phyloP scores from a whole-genome alignment of 305 asterid genomes.

The Striga hermonthica region DNA sequence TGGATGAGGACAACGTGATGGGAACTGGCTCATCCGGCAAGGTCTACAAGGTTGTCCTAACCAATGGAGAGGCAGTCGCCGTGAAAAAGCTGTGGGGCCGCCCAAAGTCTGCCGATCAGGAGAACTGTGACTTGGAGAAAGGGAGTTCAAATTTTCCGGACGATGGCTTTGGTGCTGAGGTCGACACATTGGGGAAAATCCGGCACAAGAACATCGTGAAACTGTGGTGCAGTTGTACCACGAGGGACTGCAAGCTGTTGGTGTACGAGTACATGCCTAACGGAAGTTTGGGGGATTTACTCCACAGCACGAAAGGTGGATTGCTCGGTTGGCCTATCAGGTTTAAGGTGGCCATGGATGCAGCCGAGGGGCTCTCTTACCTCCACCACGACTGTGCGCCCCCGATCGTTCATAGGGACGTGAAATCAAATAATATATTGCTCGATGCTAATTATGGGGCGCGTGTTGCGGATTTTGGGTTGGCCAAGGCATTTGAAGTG shows the following conservation, averaged over 20 bases:
- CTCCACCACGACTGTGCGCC: slow-evolving; percentile 89
- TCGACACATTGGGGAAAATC: slow-evolving; percentile 83
- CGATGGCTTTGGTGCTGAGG: slow-evolving; percentile 74
- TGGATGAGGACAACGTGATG: slow-evolving; percentile 93
- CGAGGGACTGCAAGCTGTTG: slow-evolving; percentile 77
- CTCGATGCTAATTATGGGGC: slow-evolving; percentile 81
- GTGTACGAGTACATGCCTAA: slow-evolving; percentile 96
- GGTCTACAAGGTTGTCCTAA: slow-evolving; percentile 88
- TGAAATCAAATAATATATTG: slow-evolving; percentile 84
- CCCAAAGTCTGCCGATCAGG: slow-evolving; percentile 44
- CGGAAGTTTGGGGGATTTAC: slow-evolving; percentile 87
- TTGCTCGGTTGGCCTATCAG: slow-evolving; percentile 83
- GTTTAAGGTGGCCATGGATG: slow-evolving; percentile 80
- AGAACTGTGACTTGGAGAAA: slow-evolving; percentile 63
- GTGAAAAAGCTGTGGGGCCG: slow-evolving; percentile 84
- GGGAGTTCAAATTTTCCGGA: slow-evolving; percentile 38
- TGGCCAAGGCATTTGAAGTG: slow-evolving; percentile 72
- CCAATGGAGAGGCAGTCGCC: slow-evolving; percentile 76
- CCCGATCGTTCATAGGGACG: slow-evolving; percentile 85
- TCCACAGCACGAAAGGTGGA: slow-evolving; percentile 79
- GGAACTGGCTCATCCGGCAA: slow-evolving; percentile 93
- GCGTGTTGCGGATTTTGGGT: slow-evolving; percentile 90
- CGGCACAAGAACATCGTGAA: slow-evolving; percentile 91
- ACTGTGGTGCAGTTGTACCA: slow-evolving; percentile 85
- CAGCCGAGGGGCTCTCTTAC: slow-evolving; percentile 93